Percentiles rank a stretch among this genome's conserved stretches.
Conservation (phyloP, 805 yeast genomes). For the Kazachstania africana region DNA sequence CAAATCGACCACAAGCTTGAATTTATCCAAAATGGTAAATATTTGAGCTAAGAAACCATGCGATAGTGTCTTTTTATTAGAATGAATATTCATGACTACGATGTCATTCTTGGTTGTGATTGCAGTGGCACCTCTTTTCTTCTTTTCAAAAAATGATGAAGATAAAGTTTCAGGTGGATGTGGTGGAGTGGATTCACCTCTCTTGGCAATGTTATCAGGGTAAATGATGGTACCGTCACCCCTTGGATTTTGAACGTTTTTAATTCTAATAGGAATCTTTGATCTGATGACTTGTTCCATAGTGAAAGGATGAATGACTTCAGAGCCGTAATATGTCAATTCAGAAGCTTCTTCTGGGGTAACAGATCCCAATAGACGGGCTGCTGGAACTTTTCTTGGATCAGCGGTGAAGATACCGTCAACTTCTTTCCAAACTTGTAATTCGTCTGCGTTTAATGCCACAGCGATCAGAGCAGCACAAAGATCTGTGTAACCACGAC, state of each 20-base stretch:
- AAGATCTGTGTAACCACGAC: constrained; percentile 94
- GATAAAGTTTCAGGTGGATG: constrained; percentile 77
- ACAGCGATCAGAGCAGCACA: constrained; percentile 97
- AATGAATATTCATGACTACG: constrained; percentile 84
- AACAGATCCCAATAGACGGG: constrained; percentile 72
- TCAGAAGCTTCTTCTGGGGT: constrained; percentile 99
- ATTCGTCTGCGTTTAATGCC: constrained; percentile 81
- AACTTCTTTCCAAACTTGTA: constrained; percentile 98
- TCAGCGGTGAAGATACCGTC: constrained; percentile 98
- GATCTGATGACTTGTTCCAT: constrained; percentile 98
- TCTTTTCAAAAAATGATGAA: constrained; percentile 31
- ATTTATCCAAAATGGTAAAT: constrained; percentile 74
- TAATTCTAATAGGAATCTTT: constrained; percentile 90
- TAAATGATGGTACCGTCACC: constrained; percentile 90
- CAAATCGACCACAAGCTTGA: constrained; percentile 81
- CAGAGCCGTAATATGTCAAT: constrained; percentile 93
- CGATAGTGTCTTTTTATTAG: constrained; percentile 82
- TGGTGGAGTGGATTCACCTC: constrained; percentile 86
- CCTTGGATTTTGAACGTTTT: constrained; percentile 87
- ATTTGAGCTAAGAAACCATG: constrained; percentile 93
- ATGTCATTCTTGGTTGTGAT: constrained; percentile 91
- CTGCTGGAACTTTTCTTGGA: constrained; percentile 88
- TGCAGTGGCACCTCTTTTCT: constrained; percentile 76
- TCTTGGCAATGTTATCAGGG: constrained; percentile 78
- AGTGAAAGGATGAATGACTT: constrained; percentile 96